phyloP scores from a whole-genome alignment of 345 rosid genomes.

The Viola odorata region DNA sequence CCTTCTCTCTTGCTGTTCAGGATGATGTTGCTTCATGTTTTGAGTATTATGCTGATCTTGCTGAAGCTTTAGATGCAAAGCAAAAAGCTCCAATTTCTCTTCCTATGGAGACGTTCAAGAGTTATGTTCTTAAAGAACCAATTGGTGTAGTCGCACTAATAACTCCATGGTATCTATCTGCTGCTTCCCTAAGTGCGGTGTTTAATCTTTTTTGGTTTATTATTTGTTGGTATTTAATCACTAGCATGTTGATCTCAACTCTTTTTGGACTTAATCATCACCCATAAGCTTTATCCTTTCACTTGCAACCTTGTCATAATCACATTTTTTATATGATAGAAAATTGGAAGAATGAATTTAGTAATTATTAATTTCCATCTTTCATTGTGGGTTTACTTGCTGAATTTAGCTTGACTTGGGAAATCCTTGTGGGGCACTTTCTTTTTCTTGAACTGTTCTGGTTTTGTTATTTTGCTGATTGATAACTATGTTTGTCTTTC shows the following conservation, averaged over 20 bases:
- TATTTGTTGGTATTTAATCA: not conserved
- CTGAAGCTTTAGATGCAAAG: constrained; percentile 89
- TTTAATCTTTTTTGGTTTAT: not conserved
- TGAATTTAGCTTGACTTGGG: too few relatives aligned
- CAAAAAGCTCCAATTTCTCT: constrained; percentile 80
- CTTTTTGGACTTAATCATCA: not conserved
- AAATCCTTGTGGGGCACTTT: too few relatives aligned
- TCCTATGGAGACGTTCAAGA: constrained; percentile 79
- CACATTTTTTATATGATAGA: not conserved
- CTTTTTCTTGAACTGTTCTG: too few relatives aligned
- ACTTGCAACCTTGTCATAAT: too few relatives aligned
- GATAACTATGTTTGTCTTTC: too few relatives aligned
- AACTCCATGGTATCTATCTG: constrained; percentile 72
- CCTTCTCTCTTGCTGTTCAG: constrained; percentile 40
- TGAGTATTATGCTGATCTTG: constrained; percentile 91
- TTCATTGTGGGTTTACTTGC: too few relatives aligned
- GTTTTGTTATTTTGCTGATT: too few relatives aligned
- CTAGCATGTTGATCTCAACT: not conserved
- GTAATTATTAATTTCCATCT: not conserved
- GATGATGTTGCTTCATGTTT: constrained; percentile 98
- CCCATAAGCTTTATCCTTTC: not conserved
- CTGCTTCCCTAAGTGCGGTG: constrained; percentile 1
- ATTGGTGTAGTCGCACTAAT: constrained; percentile 93
- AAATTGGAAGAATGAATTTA: not conserved
- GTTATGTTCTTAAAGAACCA: constrained; percentile 74